These are phyloP conservation scores for Curvularia lunata DNA, from an alignment of 2,329 filamentous ascomycete genomes.

Conservation along the genomic window DNA sequence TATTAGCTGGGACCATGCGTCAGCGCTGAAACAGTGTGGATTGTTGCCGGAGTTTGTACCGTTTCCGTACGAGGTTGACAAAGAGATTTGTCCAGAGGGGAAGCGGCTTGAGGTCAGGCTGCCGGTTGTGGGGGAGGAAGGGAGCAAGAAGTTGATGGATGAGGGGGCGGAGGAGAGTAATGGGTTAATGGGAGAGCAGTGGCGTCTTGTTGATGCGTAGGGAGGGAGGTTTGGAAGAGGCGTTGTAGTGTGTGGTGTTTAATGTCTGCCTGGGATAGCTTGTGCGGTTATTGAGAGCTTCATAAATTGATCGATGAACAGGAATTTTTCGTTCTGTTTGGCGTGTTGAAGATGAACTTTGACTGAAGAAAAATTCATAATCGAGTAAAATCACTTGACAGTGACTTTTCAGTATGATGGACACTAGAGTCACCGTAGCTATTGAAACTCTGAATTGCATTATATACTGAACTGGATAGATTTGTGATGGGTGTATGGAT, in stretches of 20 bases:
- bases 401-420: too few species aligned
- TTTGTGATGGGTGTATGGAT: too few species aligned
- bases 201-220: constrained; percentile 37
- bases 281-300: not conserved
- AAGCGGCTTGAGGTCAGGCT: constrained; percentile 64
- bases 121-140: constrained; percentile 65
- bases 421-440: too few species aligned
- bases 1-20: constrained; percentile 73
- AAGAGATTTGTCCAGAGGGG: constrained; percentile 44
- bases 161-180: constrained; percentile 61
- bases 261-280: not conserved
- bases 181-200: constrained; percentile 56
- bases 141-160: constrained; percentile 58
- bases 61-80: constrained; percentile 56
- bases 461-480: too few species aligned
- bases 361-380: not conserved
- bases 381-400: too few species aligned
- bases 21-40: constrained; percentile 66
- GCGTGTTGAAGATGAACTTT: not conserved
- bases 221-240: not conserved
- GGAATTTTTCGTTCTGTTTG: not conserved
- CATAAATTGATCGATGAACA: not conserved
- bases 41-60: constrained; percentile 69
- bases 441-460: too few species aligned
- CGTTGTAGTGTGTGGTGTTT: not conserved